Base-by-base conservation (phyloP, 306 rosid species). In the Prunus armeniaca region DNA sequence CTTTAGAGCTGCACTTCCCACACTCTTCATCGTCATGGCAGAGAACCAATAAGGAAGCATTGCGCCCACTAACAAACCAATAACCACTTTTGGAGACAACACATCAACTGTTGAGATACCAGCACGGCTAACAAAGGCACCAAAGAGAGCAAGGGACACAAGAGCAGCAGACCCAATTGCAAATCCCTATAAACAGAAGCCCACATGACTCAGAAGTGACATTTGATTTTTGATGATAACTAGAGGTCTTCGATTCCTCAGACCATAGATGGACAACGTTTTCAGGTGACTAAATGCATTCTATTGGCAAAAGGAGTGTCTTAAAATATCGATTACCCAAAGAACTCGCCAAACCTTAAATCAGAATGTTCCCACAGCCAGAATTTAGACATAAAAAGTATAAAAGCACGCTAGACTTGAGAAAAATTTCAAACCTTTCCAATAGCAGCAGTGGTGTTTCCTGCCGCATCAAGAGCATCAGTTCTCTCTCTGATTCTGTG, bases 1-100 rank as follows among this genome's bases (percentile, higher is more conserved):
- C 89, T 91, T 89, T 1, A 96, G 82, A 28, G 99, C 99, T 46
- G 98, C 99, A 65, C 89, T 96, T 81, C 99, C 99, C 67, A 96
- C 98, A 75, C 98, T 96, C 89, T 96, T 96, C 99, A 92, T 89
- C 58, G 98, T 96, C 98, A 92, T 96, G 78, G 99, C 96, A 64
- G 98, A 96, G 85, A 96, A 96, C 98, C 99, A 96, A 79, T 92
- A 96, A 2, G 99, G 99, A 78, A 96, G 97, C 99, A 96, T 96
- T 0, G 98, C 93, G 49, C 99, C 98, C 57, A 91, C 98, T 9
- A 92, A 64, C 82, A 92, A 79, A 71, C 98, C 98, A 71, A 96
- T 96, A 30, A 96, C 87, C 80, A 96, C 99, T 83, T 91, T 92
- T 12, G 98, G 97, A 32, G 97, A 89, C 89, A 96, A 69, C 66